These are phyloP conservation scores for Lippia alba DNA, from an alignment of 305 asterid species.

Conservation along the genomic window DNA sequence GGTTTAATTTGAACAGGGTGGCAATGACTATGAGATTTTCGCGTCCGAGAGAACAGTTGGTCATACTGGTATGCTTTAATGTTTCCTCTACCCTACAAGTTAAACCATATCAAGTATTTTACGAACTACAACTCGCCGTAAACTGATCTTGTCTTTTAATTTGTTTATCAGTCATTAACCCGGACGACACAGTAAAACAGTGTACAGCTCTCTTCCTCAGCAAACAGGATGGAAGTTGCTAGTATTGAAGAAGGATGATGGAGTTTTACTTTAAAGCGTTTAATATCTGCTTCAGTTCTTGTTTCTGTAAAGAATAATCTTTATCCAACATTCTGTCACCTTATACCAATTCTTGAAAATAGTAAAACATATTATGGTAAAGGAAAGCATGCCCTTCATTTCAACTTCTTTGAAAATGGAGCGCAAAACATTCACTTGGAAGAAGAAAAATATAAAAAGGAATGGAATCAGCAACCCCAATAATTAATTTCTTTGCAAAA, in stretches of 20 bases:
- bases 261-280: no score
- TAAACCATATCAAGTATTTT: background rate
- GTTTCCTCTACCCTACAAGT: background rate
- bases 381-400: slow-evolving; percentile 30
- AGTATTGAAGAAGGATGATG: no score
- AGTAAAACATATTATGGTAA: background rate
- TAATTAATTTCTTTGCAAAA: background rate
- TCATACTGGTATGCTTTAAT: background rate
- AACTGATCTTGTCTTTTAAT: no score
- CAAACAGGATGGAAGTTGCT: no score
- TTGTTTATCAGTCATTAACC: no score
- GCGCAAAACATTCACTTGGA: slow-evolving; percentile 21
- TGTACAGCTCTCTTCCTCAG: no score
- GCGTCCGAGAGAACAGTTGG: background rate
- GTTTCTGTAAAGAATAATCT: no score
- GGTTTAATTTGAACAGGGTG: background rate
- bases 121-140: no score
- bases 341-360: no score
- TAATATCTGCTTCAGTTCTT: no score
- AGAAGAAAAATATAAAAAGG: slow-evolving; percentile 8
- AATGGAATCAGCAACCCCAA: slow-evolving; percentile 27
- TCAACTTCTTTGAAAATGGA: background rate
- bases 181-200: no score
- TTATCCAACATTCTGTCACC: background rate
- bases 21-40: background rate